phyloP scores from a whole-genome alignment of 2,329 filamentous ascomycete species.

The Cercospora zeae-maydis region DNA sequence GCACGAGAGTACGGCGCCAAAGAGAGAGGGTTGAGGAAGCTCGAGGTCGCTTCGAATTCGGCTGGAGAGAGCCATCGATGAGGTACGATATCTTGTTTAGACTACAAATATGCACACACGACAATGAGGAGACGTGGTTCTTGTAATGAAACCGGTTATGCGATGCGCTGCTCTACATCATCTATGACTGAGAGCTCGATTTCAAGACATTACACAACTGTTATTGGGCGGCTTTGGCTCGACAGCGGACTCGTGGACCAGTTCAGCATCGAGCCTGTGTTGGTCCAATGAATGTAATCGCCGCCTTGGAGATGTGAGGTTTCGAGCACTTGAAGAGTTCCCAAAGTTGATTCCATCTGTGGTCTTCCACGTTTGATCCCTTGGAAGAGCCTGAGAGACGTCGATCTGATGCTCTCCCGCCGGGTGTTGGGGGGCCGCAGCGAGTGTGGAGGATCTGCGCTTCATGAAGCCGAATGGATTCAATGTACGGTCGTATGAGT shows the following conservation, averaged over 20 bases:
- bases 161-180: background rate
- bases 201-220: background rate
- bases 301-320: background rate
- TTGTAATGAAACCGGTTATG: background rate
- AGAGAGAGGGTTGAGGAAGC: constrained; percentile 20
- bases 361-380: background rate
- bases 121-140: background rate
- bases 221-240: background rate
- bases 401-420: background rate
- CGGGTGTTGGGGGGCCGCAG: background rate
- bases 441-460: background rate
- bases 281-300: background rate
- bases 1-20: constrained; percentile 22
- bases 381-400: background rate
- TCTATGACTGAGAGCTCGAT: background rate
- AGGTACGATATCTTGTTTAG: background rate
- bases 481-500: background rate
- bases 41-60: background rate
- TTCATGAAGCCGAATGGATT: background rate
- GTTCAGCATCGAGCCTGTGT: background rate
- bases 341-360: background rate
- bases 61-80: background rate
- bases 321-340: background rate
- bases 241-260: background rate
- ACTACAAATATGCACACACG: background rate